Base-by-base conservation (phyloP, 1,139 yeast genomes). In the Lodderomyces oxycetoniae region DNA sequence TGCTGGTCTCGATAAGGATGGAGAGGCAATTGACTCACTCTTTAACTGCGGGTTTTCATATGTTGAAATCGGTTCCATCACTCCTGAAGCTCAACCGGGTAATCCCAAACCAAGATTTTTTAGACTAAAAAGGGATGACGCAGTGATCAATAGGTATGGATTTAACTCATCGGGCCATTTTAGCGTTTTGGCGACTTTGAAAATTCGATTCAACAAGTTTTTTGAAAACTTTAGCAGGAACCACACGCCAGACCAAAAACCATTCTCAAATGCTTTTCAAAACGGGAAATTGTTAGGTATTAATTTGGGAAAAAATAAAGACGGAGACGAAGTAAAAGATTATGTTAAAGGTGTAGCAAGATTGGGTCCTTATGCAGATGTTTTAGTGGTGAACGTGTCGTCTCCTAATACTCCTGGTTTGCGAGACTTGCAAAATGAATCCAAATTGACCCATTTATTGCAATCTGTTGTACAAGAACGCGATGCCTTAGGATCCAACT, bases 401-500 rank as follows among this genome's bases (percentile, higher is more conserved):
- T 84, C 95, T 32, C 98, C 98, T 41, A 89, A 89, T 55, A 91
- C 97, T 1, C 96, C 97, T 2, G 97, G 97, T 2, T 70, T 89
- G 45, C 76, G 97, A 50, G 87, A 80, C 46, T 71, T 89, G 44
- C 98, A 89, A 61, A 74, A 66, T 41, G 95, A 86, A 49, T 71
- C 69, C 41, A 84, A 82, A 53, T 70, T 89, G 39, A 75, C 87
- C 7, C 67, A 68, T 27, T 64, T 89, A 46, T 67, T 89, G 46
- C 61, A 74, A 3, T 65, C 79, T n/a, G 84, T 82, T 29, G 82
- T 80, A 7, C 52, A 59, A 1, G 81, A 78, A 51, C 70, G 89
- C 56, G 63, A 80, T 42, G 42, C 52, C 0, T 59, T 76, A 30
- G 60, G 59, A 1, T 49, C 50, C 34, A 67, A 67, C 43, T 39